Percentiles rank a stretch among this genome's conserved stretches.
Evolutionary conservation across 106 monocot genomes (phyloP).

Genomic region (Dendrobium nobile): DNA sequence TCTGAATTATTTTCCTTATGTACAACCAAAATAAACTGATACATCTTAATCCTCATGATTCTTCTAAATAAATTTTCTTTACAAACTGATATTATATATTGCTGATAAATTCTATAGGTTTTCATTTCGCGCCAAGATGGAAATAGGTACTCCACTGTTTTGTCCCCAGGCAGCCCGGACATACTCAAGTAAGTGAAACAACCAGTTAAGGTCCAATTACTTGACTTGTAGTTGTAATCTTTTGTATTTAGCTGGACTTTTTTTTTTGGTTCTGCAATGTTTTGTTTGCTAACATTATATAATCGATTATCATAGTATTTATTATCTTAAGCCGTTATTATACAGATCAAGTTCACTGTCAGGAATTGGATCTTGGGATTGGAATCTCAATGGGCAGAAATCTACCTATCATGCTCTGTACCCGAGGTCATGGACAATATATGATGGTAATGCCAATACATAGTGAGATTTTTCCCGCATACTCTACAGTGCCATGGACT

Average conservation of each 20-base stretch:
- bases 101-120: constrained; percentile 36
- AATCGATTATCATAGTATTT: background rate
- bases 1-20: background rate
- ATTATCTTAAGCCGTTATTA: constrained; percentile 6
- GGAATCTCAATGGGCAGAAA: constrained; percentile 61
- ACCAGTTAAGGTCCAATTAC: background rate
- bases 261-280: background rate
- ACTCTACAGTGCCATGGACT: background rate
- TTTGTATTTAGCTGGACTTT: background rate
- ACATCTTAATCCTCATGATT: background rate
- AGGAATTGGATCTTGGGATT: constrained; percentile 86
- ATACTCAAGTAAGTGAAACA: constrained; percentile 52
- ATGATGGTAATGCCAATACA: constrained; percentile 48
- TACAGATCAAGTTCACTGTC: constrained; percentile 53
- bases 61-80: background rate
- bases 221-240: background rate
- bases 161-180: constrained; percentile 42
- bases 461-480: background rate
- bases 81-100: constrained; percentile 1
- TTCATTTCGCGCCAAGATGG: constrained; percentile 82
- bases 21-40: background rate
- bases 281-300: background rate
- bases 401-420: constrained; percentile 81
- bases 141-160: constrained; percentile 59
- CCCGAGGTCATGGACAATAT: constrained; percentile 90